Evolutionary conservation across 306 rosid genomes (phyloP), one percentile per base, ranked within the genome.

Genomic region (Dalbergia cochinchinensis): DNA sequence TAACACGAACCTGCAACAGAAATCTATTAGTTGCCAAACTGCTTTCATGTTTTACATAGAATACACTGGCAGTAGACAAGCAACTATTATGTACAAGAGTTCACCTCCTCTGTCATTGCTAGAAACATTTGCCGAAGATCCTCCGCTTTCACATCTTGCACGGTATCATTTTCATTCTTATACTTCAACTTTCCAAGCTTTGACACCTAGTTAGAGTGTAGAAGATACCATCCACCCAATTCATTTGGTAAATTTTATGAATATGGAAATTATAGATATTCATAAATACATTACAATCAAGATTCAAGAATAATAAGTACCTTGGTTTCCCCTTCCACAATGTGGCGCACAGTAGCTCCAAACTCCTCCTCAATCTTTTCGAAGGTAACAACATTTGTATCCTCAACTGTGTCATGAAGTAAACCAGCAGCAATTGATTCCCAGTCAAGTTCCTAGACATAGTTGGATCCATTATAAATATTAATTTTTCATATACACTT

Each of bases 271-370:
- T 34, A 65, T 50, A 73, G 45, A 48, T 34, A 15, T 51, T 58
- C 51, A 51, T 47, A 33, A 53, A 62, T 65, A 16, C 8, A 45
- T 47, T 68, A 78, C 15, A 50, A 69, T 59, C 59, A 74, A 72
- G 76, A 71, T 61, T 41, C 34, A 77, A 64, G 79, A 68, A 68
- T 31, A 79, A 39, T 35, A 65, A 73, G 31, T n/a, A 93, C 99
- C 98, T 96, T 96, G 26, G 98, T 96, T 85, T 96, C 99, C 78
- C 99, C 99, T 91, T 96, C 99, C 59, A 96, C 99, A 84, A 96
- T 96, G 84, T 74, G 97, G 45, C 98, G 92, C 51, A 96, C 99
- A 5, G 89, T 85, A 50, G 91, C 86, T 22, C 99, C 98, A 82
- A 96, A 96, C 82, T 96, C 99, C 70, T 93, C 92, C 88, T 96